Percentiles rank a stretch among this genome's conserved stretches.
Conservation (phyloP, 805 yeast genomes). For the Wickerhamiella azymoides region DNA sequence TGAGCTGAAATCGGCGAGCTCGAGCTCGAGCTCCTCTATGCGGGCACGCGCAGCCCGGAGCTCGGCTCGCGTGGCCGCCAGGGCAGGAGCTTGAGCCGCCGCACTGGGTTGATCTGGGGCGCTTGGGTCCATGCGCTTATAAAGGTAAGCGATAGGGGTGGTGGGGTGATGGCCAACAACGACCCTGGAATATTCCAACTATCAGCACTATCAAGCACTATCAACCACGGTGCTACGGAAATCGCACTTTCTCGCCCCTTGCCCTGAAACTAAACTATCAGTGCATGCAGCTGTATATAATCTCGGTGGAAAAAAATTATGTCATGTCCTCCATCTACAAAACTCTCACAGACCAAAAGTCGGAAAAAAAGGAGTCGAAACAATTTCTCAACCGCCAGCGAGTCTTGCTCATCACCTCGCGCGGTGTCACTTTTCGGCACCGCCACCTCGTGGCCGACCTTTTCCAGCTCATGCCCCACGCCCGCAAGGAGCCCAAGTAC, state of each 20-base stretch:
- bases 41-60: constrained; percentile 42
- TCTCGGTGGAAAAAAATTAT: constrained; percentile 2
- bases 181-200: too few species aligned
- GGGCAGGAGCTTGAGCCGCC: too few species aligned
- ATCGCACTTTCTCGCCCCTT: too few species aligned
- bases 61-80: constrained; percentile 5
- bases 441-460: constrained; percentile 85
- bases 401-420: constrained; percentile 74
- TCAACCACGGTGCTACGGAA: too few species aligned
- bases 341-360: constrained; percentile 37
- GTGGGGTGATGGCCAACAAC: too few species aligned
- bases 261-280: too few species aligned
- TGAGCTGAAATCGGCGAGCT: constrained; percentile 40
- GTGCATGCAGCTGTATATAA: too few species aligned
- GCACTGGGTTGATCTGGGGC: background rate
- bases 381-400: constrained; percentile 70
- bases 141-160: background rate
- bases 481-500: constrained; percentile 89
- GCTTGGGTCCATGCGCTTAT: background rate
- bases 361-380: constrained; percentile 30
- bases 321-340: constrained; percentile 61
- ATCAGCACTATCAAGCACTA: too few species aligned
- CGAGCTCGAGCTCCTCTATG: constrained; percentile 39
- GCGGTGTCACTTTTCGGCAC: constrained; percentile 90
- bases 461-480: constrained; percentile 70